Percentiles rank a stretch among this genome's conserved stretches.
These are phyloP conservation scores for Setaria italica DNA, from an alignment of 202 grass and related monocot genomes.

Conservation along the genomic window DNA sequence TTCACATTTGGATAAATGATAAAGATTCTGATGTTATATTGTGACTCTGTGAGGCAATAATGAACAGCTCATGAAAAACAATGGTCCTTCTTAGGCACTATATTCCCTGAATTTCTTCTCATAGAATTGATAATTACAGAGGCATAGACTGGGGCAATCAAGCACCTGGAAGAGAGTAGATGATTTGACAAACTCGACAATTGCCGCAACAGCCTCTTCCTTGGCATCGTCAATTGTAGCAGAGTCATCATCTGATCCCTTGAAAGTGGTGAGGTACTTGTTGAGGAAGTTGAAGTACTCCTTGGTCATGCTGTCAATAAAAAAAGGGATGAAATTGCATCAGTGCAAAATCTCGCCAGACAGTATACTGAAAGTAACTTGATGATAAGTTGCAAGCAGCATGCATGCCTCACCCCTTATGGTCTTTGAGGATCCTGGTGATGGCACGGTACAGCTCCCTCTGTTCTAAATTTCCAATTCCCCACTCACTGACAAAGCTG, in stretches of 20 bases:
- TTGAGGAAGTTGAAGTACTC: constrained; percentile 84
- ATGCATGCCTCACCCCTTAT: constrained; percentile 44
- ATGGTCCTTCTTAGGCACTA: not conserved
- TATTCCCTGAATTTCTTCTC: not conserved
- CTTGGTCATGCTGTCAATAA: constrained; percentile 67
- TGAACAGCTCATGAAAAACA: not conserved
- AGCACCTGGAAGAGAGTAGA: constrained; percentile 77
- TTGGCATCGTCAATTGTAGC: constrained; percentile 66
- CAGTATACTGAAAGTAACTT: not conserved
- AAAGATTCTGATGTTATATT: not conserved
- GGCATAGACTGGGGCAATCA: not conserved
- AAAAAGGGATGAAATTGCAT: not conserved
- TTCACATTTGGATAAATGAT: constrained; percentile 4
- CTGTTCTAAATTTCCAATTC: constrained; percentile 70
- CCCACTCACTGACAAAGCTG: constrained; percentile 76
- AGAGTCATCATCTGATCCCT: constrained; percentile 60
- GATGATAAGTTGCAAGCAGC: not conserved
- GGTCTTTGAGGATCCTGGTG: constrained; percentile 77
- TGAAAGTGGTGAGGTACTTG: constrained; percentile 85
- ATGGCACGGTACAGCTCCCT: constrained; percentile 71
- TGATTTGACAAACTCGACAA: constrained; percentile 86
- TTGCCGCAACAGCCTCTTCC: constrained; percentile 72
- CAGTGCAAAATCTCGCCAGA: not conserved
- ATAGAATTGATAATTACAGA: not conserved
- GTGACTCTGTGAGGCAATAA: not conserved